Evolutionary conservation across 1,284 basidiomycete species (phyloP).

Genomic region (Polyporus tsugae): DNA sequence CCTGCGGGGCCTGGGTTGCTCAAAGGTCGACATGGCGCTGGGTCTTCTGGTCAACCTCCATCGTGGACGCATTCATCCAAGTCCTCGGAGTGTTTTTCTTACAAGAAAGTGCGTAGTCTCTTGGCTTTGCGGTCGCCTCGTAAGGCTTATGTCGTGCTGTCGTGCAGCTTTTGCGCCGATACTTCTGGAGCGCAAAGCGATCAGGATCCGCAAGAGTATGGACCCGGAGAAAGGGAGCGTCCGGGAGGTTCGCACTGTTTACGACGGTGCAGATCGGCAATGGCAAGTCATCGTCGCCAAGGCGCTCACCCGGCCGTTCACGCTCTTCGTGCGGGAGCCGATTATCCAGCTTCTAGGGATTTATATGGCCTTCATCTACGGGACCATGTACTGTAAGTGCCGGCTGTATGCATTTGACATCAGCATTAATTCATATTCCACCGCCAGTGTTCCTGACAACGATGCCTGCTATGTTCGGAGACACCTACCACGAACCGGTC

Average conservation of each 20-base stretch:
- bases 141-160: neutral
- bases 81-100: slow-evolving; percentile 52
- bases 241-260: slow-evolving; percentile 40
- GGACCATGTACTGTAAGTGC: slow-evolving; percentile 60
- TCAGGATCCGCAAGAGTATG: slow-evolving; percentile 48
- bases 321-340: slow-evolving; percentile 53
- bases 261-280: slow-evolving; percentile 39
- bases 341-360: slow-evolving; percentile 54
- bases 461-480: slow-evolving; percentile 67
- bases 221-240: slow-evolving; percentile 41
- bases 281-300: slow-evolving; percentile 49
- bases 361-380: slow-evolving; percentile 62
- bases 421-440: neutral
- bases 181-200: slow-evolving; percentile 56
- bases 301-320: slow-evolving; percentile 55
- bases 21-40: slow-evolving; percentile 49
- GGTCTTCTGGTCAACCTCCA: slow-evolving; percentile 53
- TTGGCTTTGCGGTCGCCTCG: too few species aligned
- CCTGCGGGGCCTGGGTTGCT: slow-evolving; percentile 50
- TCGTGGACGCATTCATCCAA: slow-evolving; percentile 48
- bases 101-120: slow-evolving; percentile 51
- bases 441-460: slow-evolving; percentile 66
- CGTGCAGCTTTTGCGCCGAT: slow-evolving; percentile 51
- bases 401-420: neutral
- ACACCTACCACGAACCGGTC: slow-evolving; percentile 55